Percentiles rank a stretch among this genome's conserved stretches.
Evolutionary conservation across 768 basidiomycete genomes (phyloP).

Genomic region (Sporobolomyces pararoseus): DNA sequence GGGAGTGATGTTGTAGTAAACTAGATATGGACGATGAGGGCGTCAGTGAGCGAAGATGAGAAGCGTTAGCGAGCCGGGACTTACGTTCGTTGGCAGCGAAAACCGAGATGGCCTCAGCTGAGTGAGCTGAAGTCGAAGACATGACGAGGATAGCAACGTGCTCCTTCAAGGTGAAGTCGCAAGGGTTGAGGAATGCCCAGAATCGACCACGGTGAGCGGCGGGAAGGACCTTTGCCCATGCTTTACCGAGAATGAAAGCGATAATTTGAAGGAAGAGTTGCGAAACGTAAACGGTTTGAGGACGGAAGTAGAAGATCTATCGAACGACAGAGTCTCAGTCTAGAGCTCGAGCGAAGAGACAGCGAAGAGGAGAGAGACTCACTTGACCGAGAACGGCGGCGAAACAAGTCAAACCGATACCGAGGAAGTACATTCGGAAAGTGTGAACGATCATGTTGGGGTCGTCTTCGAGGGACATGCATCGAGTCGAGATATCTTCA

Average conservation of each 20-base stretch:
- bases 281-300: conserved; percentile 43
- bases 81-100: conserved; percentile 25
- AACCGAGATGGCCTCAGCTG: conserved; percentile 24
- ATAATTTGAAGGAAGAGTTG: conserved; percentile 47
- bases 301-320: conserved; percentile 53
- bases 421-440: conserved; percentile 47
- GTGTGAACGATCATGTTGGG: conserved; percentile 35
- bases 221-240: conserved; percentile 36
- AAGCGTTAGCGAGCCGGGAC: background rate
- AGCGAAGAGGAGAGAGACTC: background rate
- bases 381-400: conserved; percentile 43
- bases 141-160: conserved; percentile 28
- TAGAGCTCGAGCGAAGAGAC: conserved; percentile 31
- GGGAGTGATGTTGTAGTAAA: conserved; percentile 44
- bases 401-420: conserved; percentile 47
- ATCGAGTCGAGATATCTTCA: conserved; percentile 13
- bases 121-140: conserved; percentile 31
- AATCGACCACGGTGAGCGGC: conserved; percentile 42
- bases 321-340: too few species aligned
- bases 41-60: background rate
- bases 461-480: conserved; percentile 27
- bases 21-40: background rate
- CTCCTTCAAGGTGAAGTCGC: conserved; percentile 48
- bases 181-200: conserved; percentile 46
- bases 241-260: conserved; percentile 45